These are phyloP conservation scores for Dactylis glomerata DNA, from an alignment of 176 grass and related monocot genomes.

Conservation along the genomic window DNA sequence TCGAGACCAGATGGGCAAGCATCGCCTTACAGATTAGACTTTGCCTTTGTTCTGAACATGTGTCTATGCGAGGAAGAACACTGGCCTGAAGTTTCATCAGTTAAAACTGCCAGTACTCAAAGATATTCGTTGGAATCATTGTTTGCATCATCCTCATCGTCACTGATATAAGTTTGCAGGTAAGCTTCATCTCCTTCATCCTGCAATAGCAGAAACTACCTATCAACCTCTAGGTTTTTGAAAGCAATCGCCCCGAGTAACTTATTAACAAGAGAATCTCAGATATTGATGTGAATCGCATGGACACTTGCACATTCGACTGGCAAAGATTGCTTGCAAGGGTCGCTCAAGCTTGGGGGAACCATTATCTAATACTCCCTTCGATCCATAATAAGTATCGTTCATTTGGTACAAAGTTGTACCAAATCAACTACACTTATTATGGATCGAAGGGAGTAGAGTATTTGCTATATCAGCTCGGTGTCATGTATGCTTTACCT, in stretches of 20 bases:
- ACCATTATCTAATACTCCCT: neutral
- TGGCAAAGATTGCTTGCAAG: neutral
- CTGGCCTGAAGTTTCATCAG: neutral
- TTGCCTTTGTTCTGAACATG: neutral
- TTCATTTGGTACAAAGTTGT: too few species aligned
- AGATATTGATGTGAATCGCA: neutral
- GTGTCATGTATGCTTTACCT: conserved; percentile 45
- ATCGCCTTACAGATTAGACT: neutral
- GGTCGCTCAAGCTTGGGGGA: neutral
- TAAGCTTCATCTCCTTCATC: conserved; percentile 92
- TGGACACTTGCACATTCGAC: neutral
- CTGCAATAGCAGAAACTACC: conserved; percentile 41
- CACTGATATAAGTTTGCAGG: conserved; percentile 62
- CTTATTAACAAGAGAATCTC: neutral
- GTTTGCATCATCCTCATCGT: conserved; percentile 42
- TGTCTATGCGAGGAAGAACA: neutral
- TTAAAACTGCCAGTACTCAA: conserved; percentile 9
- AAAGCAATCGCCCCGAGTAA: neutral
- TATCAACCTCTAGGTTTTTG: neutral
- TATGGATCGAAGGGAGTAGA: too few species aligned
- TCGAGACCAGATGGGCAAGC: neutral
- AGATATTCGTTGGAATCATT: conserved; percentile 35
- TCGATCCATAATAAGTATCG: too few species aligned
- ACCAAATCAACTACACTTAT: too few species aligned
- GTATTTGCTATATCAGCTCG: neutral